phyloP scores from a whole-genome alignment of 345 rosid species.

The Ceriops zippeliana region DNA sequence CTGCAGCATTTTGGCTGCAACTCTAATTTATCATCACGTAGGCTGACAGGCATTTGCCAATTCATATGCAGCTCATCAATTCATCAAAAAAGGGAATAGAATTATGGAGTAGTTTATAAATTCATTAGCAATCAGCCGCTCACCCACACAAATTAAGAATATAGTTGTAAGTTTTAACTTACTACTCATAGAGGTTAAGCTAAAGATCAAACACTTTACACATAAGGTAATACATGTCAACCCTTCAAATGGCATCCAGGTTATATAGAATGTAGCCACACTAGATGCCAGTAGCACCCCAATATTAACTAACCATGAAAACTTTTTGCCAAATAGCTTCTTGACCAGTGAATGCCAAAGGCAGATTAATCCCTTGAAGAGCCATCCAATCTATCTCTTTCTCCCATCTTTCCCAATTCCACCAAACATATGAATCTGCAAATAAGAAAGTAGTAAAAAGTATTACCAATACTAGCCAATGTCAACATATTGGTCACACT shows the following conservation, averaged over 20 bases:
- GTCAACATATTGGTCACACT: neutral
- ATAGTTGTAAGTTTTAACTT: neutral
- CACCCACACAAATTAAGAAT: neutral
- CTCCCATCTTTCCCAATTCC: conserved; percentile 95
- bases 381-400: conserved; percentile 99
- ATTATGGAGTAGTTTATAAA: neutral
- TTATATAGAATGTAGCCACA: neutral
- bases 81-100: neutral
- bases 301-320: conserved; percentile 54
- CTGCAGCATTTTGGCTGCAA: neutral
- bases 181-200: neutral
- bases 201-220: neutral
- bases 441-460: conserved; percentile 17
- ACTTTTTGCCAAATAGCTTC: conserved; percentile 93
- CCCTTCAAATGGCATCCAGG: neutral
- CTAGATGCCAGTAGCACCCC: neutral
- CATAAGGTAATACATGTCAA: neutral
- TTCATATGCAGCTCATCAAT: neutral
- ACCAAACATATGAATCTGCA: conserved; percentile 91
- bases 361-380: conserved; percentile 91
- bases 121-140: neutral
- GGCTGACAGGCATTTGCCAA: neutral
- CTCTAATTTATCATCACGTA: too few species aligned
- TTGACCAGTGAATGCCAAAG: conserved; percentile 92
- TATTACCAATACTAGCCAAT: conserved; percentile 2